Base-by-base conservation (phyloP, 768 basidiomycete species). In the Lactifluus hygrophoroides region DNA sequence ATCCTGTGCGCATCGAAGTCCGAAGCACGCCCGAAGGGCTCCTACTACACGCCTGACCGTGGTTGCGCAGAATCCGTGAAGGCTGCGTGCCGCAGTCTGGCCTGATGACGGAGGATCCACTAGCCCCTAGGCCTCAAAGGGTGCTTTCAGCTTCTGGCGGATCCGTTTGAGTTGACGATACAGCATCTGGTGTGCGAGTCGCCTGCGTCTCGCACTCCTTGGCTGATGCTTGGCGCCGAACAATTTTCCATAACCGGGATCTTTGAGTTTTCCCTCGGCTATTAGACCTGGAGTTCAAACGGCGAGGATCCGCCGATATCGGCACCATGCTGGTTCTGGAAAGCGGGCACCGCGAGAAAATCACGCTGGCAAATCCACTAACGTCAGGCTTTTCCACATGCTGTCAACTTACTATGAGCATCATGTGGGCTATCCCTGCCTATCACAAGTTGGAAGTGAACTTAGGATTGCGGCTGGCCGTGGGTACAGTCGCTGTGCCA, bases 21-120 rank as follows among this genome's bases (percentile, higher is more conserved):
- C 27, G 37, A 34, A 53, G 47, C 57, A 62, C 57, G 61, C 61
- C 19, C 46, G 19, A 23, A 38, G n/a, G 46, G 61, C 17, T 50
- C 57, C 19, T 27, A 25, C 38, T 49, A 40, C 61, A 58, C 57
- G 57, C 57, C 51, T 60, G 25, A 13, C 4, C 48, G 48, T 54
- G 48, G 40, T 51, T 44, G 54, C 58, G 58, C 58, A 56, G 25
- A 50, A 51, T 60, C 58, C 58, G 58, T 55, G 58, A 60, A 55
- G 42, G 48, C 30, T 49, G 58, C 53, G 52, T 30, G 34, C 42
- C 14, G 53, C 51, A 23, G 32, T 23, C 17, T 43, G 51, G 38
- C 27, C 46, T 35, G 38, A 48, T 54, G 30, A 54, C n/a, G n/a
- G n/a, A n/a, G 28, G 47, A 19, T 17, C 38, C 34, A 55, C 44